These are phyloP conservation scores for Mallotus repandus DNA, from an alignment of 441 rosid genomes.

Conservation along the genomic window DNA sequence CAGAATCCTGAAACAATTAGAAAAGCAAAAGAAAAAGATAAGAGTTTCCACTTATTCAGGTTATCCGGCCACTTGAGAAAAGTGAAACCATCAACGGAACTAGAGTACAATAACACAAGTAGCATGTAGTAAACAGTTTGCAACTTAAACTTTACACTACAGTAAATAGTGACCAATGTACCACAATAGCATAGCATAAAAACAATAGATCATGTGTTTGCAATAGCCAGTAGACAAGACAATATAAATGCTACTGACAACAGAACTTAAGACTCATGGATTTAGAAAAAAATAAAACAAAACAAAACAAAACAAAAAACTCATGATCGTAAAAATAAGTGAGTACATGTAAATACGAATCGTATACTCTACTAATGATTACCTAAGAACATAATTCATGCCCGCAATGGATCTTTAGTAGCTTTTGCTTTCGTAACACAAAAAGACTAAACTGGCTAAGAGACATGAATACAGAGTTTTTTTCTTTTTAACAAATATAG, in stretches of 20 bases:
- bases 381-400: not conserved
- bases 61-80: not conserved
- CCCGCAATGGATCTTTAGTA: not conserved
- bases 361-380: not conserved
- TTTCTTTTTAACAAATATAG: too few species aligned
- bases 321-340: not conserved
- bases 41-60: conserved; percentile 7
- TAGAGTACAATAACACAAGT: not conserved
- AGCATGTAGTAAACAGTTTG: not conserved
- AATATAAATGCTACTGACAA: not conserved
- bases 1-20: conserved; percentile 44
- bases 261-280: not conserved
- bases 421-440: not conserved
- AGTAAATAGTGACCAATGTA: not conserved
- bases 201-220: not conserved
- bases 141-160: not conserved
- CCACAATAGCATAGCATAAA: not conserved
- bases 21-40: not conserved
- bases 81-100: not conserved
- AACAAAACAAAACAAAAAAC: too few species aligned
- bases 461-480: not conserved
- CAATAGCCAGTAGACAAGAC: not conserved
- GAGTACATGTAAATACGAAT: not conserved
- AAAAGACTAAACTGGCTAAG: not conserved
- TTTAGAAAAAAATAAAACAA: not conserved